Base-by-base conservation (phyloP, 257 asterid species). In the Linderniella brevidens region DNA sequence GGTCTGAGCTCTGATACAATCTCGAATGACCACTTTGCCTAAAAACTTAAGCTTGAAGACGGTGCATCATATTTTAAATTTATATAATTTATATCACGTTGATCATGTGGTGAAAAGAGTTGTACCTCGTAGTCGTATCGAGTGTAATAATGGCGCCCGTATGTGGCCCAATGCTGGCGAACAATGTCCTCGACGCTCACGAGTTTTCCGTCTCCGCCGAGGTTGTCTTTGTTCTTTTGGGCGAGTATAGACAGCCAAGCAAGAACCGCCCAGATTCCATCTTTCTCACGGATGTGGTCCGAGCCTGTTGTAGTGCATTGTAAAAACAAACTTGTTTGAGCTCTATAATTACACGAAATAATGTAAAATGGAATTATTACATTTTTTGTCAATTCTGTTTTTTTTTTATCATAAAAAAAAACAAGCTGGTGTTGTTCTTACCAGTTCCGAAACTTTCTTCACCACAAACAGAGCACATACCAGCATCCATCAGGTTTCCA, bases 361-460 rank as follows among this genome's bases (percentile, higher is more conserved):
- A 49, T 20, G 43, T 13, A 17, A 13, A 52, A 47, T 46, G 47
- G 58, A 44, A 19, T 15, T 2, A 16, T 13, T 1, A 43, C 14
- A 47, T 37, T 15, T n/a, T 38, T 49, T 35, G 41, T 35, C 16
- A 39, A 55, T 41, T 8, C 35, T 17, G 35, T 53, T 43, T n/a
- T n/a, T n/a, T n/a, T n/a, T n/a, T n/a, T n/a, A n/a, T n/a, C n/a
- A n/a, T n/a, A n/a, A n/a, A n/a, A n/a, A n/a, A n/a, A n/a, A n/a
- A n/a, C n/a, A n/a, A n/a, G n/a, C n/a, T n/a, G n/a, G n/a, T n/a
- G n/a, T n/a, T n/a, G n/a, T n/a, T 19, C 74, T 13, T 64, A 84
- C 98, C 98, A 64, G 98, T 88, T 71, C 98, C 98, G 48, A 88
- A 88, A 71, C 98, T 88, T 71, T 88, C 98, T 88, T 88, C 98